Evolutionary conservation across 2,329 filamentous ascomycete genomes (phyloP), one percentile per base, ranked within the genome.

Genomic region (Trichophyton verrucosum): DNA sequence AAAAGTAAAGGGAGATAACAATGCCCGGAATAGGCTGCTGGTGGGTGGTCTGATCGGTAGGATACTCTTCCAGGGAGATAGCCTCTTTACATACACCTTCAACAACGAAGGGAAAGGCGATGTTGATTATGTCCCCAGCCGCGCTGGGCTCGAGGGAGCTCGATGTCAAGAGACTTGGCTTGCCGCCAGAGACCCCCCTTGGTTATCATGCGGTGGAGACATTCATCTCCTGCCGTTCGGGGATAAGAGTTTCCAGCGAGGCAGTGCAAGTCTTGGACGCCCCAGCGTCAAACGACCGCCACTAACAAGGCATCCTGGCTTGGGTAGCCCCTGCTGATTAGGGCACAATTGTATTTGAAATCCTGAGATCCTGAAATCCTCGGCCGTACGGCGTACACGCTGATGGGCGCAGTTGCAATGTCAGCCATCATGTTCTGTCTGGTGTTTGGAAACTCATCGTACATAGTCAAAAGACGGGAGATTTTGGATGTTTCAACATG

Each of bases 221-320:
- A 15, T 44, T 57, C 36, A 42, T 44, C 55, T 57, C 55, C 55
- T 57, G 40, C 55, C 33, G 33, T 40, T 42, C 55, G 40, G 55
- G 55, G 55, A 57, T 55, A 55, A 55, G 55, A 57, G 33, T 57
- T 57, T 44, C 22, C 27, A 56, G 27, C 30, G 55, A 57, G 55
- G 55, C 55, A 57, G 55, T 57, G 55, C 55, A 57, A 57, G 55
- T 57, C 55, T 57, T 57, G 55, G 55, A 17, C 15, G 27, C 51
- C 51, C 51, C 51, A 55, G 51, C 51, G 51, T 20, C 51, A 55
- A 53, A 53, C 47, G 47, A 20, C 51, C 51, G 51, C 51, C 51
- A 55, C 51, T 36, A 30, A 36, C 15, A 55, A 55, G 51, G n/a
- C 24, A 55, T 20, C 51, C n/a, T 17, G 5, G 27, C 22, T 44